phyloP scores from a whole-genome alignment of 2,329 filamentous ascomycete species.

The Hortaea werneckii region DNA sequence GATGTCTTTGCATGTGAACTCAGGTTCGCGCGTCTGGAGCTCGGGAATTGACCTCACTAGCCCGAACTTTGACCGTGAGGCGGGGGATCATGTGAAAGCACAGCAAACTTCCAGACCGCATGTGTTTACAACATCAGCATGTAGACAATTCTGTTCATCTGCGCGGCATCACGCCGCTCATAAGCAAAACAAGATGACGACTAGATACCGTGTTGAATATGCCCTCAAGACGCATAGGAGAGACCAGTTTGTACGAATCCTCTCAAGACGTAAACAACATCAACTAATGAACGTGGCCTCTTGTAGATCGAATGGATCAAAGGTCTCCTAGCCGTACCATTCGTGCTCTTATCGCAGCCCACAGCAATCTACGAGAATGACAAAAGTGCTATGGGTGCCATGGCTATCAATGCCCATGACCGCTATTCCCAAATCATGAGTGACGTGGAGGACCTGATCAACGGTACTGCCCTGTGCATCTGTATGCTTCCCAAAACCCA shows the following conservation, averaged over 20 bases:
- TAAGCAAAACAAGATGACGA: conserved; percentile 22
- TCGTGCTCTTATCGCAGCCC: conserved; percentile 91
- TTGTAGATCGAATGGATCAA: conserved; percentile 65
- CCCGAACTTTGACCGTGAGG: no score
- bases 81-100: no score
- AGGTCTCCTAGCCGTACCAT: conserved; percentile 75
- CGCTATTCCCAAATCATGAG: conserved; percentile 92
- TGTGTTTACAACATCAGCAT: no score
- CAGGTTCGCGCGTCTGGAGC: no score
- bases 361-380: conserved; percentile 71
- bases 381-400: conserved; percentile 48
- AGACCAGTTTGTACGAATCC: conserved; percentile 67
- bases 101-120: no score
- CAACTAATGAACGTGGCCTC: not conserved
- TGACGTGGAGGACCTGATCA: conserved; percentile 84
- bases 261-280: no score
- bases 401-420: conserved; percentile 70
- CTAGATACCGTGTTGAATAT: conserved; percentile 36
- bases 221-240: conserved; percentile 71
- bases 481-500: not conserved
- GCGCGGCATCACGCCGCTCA: no score
- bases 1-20: no score
- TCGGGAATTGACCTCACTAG: no score
- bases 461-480: conserved; percentile 25
- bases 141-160: no score